Base-by-base conservation (phyloP, 306 rosid species). In the Cyclanthera cordifolia region DNA sequence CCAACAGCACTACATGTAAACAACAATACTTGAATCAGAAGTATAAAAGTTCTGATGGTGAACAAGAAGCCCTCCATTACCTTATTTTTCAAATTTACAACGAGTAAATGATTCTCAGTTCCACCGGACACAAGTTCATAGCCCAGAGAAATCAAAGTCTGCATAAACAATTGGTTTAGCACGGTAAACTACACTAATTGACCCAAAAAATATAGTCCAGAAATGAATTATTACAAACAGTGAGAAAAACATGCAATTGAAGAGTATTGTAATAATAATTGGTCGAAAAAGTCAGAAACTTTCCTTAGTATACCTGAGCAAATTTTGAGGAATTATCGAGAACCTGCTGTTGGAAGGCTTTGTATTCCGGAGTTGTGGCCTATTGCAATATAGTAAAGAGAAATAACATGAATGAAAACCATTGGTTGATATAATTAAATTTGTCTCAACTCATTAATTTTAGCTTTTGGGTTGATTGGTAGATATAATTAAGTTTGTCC, bases 41-140 rank as follows among this genome's bases (percentile, higher is more conserved):
- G 11, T 19, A 53, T 52, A 19, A 11, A 20, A 75, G 24, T 74
- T 23, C 6, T 53, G 60, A 56, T 59, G 66, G 17, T 13, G 19
- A 47, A 43, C 74, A 19, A 41, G 61, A 74, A 70, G 66, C 39
- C 48, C 59, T 63, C 52, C 9, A 50, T 70, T 82, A 92, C 97
- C 97, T 87, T 84, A 83, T 87, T 81, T 79, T 90, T 84, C 67
- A 92, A 79, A 82, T 92, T 89, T 70, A 92, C 96, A 16, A 92
- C 76, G 74, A 89, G 90, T 66, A 92, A 76, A 80, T 92, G 97
- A 84, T 89, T 92, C 19, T 92, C 97, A 0, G 97, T 89, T 80
- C 97, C 97, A 73, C 95, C 97, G 59, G 97, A 92, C 53, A 92
- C 97, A 74, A 89, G 95, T 9, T 87, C 90, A 53, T 89, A 92